These are phyloP conservation scores for Salix caprea DNA, from an alignment of 345 rosid genomes.

Conservation along the genomic window DNA sequence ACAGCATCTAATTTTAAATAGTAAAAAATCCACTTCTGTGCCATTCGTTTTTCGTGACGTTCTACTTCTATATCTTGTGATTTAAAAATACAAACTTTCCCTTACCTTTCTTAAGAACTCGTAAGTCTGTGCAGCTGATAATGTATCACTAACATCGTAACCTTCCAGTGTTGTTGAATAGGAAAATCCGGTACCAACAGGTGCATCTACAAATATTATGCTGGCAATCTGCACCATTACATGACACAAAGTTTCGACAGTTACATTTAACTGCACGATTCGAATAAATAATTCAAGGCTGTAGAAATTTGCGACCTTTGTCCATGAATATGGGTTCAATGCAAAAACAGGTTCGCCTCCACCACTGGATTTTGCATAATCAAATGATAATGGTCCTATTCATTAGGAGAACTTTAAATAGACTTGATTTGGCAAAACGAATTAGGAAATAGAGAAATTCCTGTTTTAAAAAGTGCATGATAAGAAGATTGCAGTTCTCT, in stretches of 20 bases:
- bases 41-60: too few species aligned
- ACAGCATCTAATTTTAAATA: too few species aligned
- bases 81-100: too few species aligned
- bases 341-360: conserved; percentile 12
- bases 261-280: background rate
- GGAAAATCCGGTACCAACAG: conserved; percentile 41
- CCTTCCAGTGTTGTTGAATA: conserved; percentile 23
- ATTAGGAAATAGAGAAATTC: background rate
- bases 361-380: conserved; percentile 13
- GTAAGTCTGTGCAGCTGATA: conserved; percentile 5
- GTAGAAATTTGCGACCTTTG: conserved; percentile 3
- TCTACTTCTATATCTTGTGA: too few species aligned
- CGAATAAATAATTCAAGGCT: background rate
- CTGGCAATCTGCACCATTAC: conserved; percentile 6
- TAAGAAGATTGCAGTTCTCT: background rate
- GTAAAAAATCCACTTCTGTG: too few species aligned
- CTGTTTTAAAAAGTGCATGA: background rate
- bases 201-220: conserved; percentile 29
- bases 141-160: conserved; percentile 8
- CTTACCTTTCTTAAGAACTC: conserved; percentile 33
- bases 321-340: conserved; percentile 5
- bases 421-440: background rate
- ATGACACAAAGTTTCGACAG: background rate
- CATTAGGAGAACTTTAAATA: background rate
- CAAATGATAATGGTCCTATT: conserved; percentile 25